These are phyloP conservation scores for Colletotrichum sidae DNA, from an alignment of 2,329 filamentous ascomycete genomes.

Conservation along the genomic window DNA sequence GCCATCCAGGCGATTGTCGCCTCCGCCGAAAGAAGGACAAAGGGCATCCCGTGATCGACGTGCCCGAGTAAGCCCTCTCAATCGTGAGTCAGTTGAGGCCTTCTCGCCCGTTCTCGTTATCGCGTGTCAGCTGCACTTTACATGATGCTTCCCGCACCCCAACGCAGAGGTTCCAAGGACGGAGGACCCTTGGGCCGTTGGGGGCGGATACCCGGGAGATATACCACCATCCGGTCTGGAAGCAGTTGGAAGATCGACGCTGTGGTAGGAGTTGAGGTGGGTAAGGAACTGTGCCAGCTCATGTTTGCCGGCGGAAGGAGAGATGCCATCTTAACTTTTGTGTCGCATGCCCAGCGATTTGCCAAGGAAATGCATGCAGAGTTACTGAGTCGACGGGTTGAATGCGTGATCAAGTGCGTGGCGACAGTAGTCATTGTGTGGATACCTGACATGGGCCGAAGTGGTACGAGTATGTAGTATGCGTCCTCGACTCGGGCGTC, in stretches of 20 bases:
- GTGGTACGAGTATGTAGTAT: not conserved
- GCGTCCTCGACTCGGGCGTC: not conserved
- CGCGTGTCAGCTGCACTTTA: slow-evolving; percentile 27
- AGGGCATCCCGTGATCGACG: not conserved
- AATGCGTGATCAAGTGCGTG: not conserved
- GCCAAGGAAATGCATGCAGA: slow-evolving; percentile 14
- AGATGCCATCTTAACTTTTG: slow-evolving; percentile 18
- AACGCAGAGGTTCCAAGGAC: slow-evolving; percentile 13
- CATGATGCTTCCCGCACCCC: slow-evolving; percentile 18
- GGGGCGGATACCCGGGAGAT: not conserved
- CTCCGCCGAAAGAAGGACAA: too few relatives aligned
- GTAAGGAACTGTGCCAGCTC: not conserved
- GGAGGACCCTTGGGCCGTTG: not conserved
- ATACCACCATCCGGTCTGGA: slow-evolving; percentile 8
- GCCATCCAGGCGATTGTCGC: too few relatives aligned
- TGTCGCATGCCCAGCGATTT: slow-evolving; percentile 9
- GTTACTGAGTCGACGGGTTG: slow-evolving; percentile 6
- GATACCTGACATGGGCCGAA: not conserved
- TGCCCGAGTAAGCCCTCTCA: slow-evolving; percentile 8
- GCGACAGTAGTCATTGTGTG: not conserved
- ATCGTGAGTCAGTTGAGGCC: slow-evolving; percentile 32
- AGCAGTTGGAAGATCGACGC: not conserved
- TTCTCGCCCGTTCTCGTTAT: slow-evolving; percentile 7
- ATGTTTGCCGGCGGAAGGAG: not conserved
- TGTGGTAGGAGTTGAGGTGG: not conserved